A percentile compares a stretch with the other conserved stretches of the same genome.
phyloP scores from a whole-genome alignment of 106 monocot genomes.

The Posidonia australis region DNA sequence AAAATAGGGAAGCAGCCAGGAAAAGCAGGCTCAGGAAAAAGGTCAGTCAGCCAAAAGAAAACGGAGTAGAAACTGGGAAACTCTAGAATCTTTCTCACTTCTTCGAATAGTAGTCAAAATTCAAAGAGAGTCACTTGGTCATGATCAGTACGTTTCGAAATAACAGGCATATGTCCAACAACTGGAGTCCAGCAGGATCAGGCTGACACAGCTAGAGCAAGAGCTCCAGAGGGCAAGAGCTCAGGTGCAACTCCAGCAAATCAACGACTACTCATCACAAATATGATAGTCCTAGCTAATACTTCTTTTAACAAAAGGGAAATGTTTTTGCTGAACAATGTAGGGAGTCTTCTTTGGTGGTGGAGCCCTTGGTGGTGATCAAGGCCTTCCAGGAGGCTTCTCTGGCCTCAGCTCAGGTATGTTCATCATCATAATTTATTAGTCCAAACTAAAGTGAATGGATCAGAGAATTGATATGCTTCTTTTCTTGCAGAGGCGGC shows the following conservation, averaged over 20 bases:
- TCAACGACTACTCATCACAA: no score
- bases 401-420: slow-evolving; percentile 44
- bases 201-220: slow-evolving; percentile 63
- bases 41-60: slow-evolving; percentile 18
- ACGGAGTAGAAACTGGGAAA: not conserved
- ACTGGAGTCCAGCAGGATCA: slow-evolving; percentile 56
- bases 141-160: not conserved
- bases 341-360: slow-evolving; percentile 42
- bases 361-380: slow-evolving; percentile 21
- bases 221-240: slow-evolving; percentile 53
- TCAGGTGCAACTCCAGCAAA: slow-evolving; percentile 34
- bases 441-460: no score
- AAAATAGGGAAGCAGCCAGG: slow-evolving; percentile 76
- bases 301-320: no score
- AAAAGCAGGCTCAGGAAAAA: slow-evolving; percentile 80
- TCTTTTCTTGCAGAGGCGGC: slow-evolving; percentile 30
- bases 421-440: no score
- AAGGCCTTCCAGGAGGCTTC: slow-evolving; percentile 28
- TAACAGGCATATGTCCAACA: slow-evolving; percentile 76
- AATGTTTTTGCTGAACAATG: not conserved
- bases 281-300: no score
- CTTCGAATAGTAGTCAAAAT: not conserved
- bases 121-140: not conserved
- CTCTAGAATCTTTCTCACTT: not conserved
- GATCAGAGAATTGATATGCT: no score